Conservation (phyloP, 495 filamentous ascomycete genomes). For the Cryomyces minteri region DNA sequence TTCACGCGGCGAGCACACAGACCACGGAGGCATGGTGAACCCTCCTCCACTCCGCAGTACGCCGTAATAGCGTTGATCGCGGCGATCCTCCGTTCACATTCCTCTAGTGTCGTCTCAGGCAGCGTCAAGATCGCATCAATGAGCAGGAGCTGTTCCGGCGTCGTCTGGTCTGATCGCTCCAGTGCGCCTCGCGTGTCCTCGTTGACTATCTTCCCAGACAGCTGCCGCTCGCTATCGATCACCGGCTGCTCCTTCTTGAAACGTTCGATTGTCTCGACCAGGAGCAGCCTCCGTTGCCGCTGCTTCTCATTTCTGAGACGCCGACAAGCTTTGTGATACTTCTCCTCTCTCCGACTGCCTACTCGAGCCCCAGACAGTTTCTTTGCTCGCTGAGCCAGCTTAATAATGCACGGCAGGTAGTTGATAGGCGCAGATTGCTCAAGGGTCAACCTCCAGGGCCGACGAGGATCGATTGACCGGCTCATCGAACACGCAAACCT, state of each 20-base stretch:
- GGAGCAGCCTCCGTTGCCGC: constrained; percentile 9
- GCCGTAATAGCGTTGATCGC: constrained; percentile 6
- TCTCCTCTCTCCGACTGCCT: too few species aligned
- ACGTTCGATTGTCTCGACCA: constrained; percentile 8
- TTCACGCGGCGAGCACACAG: background rate
- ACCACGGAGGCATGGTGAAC: constrained; percentile 1
- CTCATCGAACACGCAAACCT: constrained; percentile 1
- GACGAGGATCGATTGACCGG: constrained; percentile 12
- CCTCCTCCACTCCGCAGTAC: constrained; percentile 9
- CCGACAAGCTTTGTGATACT: constrained; percentile 4
- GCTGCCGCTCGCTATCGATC: constrained; percentile 15
- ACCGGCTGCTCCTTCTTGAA: constrained; percentile 16
- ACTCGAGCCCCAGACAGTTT: constrained; percentile 2
- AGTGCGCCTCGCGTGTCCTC: background rate
- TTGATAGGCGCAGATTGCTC: constrained; percentile 11
- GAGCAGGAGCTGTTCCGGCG: constrained; percentile 5
- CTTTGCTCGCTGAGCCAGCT: constrained; percentile 2
- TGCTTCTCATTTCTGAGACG: constrained; percentile 9
- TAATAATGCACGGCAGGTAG: constrained; percentile 4
- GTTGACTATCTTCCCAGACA: constrained; percentile 6
- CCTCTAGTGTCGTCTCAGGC: constrained; percentile 4
- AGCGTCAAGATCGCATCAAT: constrained; percentile 5
- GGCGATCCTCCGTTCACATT: constrained; percentile 3
- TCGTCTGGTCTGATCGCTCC: constrained; percentile 1
- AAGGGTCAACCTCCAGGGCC: constrained; percentile 10